These are phyloP conservation scores for Epichloe hybrida DNA, from an alignment of 2,329 filamentous ascomycete species.

Conservation along the genomic window DNA sequence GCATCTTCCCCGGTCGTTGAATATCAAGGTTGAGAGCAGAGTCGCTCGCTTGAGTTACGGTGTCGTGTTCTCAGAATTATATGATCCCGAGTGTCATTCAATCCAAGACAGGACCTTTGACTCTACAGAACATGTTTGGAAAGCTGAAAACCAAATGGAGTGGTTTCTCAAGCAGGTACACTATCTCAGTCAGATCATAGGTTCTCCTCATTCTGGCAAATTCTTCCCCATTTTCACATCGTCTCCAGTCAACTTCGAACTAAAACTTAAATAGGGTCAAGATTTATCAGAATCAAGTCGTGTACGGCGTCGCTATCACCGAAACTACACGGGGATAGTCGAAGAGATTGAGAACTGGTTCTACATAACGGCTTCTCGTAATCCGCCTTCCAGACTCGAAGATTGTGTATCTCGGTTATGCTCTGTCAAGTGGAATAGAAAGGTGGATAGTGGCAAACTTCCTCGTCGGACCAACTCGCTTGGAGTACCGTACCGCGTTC, in stretches of 20 bases:
- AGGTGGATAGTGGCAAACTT: not conserved
- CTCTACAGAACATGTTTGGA: not conserved
- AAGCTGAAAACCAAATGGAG: conserved; percentile 9
- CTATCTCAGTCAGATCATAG: not conserved
- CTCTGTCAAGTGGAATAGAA: not conserved
- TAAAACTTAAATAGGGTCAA: not conserved
- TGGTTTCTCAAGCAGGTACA: conserved; percentile 16
- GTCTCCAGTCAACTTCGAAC: not conserved
- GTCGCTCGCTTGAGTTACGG: conserved; percentile 19
- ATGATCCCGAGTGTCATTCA: conserved; percentile 1
- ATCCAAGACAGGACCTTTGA: conserved; percentile 7
- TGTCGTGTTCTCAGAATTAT: fast-evolving
- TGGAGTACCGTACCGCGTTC: not conserved
- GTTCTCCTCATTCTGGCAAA: not conserved
- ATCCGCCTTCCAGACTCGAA: not conserved
- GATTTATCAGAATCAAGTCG: not conserved
- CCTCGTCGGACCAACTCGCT: not conserved
- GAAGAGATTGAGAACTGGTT: not conserved
- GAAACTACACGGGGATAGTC: not conserved
- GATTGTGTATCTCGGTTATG: not conserved
- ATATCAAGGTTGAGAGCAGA: conserved; percentile 11
- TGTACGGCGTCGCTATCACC: not conserved
- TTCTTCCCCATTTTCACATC: not conserved
- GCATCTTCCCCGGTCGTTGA: not conserved
- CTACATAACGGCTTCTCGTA: not conserved